A percentile compares a stretch with the other conserved stretches of the same genome.
Conservation (phyloP, 257 asterid species). For the Solanum tarijense region DNA sequence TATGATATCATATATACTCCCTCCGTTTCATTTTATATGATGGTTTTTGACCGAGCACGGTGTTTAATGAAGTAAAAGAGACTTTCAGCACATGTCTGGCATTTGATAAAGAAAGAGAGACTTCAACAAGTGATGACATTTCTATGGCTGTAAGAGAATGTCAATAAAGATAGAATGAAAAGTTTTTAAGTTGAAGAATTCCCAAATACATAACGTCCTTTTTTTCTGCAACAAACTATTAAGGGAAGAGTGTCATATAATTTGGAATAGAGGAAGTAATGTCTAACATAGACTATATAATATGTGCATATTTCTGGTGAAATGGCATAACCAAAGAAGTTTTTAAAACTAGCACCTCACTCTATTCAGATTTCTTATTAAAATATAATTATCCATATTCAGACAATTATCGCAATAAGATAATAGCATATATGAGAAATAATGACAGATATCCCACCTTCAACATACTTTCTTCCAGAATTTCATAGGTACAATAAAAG, state of each 20-base stretch:
- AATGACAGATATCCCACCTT: conserved; percentile 41
- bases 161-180: no score
- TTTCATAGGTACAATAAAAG: conserved; percentile 78
- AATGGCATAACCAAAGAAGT: not conserved
- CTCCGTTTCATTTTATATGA: not conserved
- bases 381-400: not conserved
- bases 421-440: not conserved
- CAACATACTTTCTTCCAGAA: conserved; percentile 82
- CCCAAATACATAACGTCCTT: not conserved
- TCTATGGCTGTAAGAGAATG: no score
- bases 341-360: not conserved
- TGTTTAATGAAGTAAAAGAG: not conserved
- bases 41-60: not conserved
- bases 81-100: not conserved
- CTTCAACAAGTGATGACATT: no score
- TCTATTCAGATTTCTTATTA: not conserved
- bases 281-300: not conserved
- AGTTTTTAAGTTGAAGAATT: not conserved
- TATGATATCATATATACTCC: not conserved
- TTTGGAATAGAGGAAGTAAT: not conserved
- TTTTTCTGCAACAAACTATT: not conserved
- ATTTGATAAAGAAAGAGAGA: not conserved
- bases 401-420: not conserved
- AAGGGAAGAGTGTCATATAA: not conserved
- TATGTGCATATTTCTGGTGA: not conserved